phyloP scores from a whole-genome alignment of 73 alveolate species.

The Blepharisma stoltei region DNA sequence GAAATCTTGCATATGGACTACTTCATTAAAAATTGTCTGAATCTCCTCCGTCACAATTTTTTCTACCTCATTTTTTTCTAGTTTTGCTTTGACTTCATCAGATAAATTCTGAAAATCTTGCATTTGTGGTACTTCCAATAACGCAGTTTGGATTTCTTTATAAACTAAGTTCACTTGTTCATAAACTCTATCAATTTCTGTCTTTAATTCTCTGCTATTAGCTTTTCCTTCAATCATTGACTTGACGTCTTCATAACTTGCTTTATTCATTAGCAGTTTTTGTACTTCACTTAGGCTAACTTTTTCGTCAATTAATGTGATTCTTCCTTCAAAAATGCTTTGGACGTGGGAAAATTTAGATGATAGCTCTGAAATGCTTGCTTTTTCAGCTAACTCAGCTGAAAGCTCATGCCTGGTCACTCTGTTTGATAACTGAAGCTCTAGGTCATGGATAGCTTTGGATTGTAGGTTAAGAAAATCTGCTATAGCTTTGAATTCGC shows the following conservation, averaged over 20 bases:
- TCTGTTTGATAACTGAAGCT: not conserved
- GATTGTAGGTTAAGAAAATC: no score
- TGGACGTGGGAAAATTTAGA: not conserved
- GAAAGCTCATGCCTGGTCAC: not conserved
- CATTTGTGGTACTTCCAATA: not conserved
- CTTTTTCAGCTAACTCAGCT: not conserved
- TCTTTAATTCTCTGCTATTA: not conserved
- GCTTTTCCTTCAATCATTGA: not conserved
- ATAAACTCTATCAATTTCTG: conserved; percentile 5
- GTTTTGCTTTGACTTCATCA: not conserved
- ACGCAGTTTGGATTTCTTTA: not conserved
- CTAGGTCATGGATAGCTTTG: not conserved
- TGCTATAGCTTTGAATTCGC: no score
- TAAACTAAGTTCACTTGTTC: not conserved
- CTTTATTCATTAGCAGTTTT: not conserved
- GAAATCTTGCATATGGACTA: no score
- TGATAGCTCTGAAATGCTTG: not conserved
- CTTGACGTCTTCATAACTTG: not conserved
- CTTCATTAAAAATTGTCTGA: no score
- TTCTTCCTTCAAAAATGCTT: not conserved
- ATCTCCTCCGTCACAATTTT: conserved; percentile 17
- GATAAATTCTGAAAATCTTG: not conserved
- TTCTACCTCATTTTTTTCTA: not conserved
- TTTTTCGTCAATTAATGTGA: not conserved
- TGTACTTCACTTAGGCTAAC: not conserved